Conservation (phyloP, 306 rosid species). For the Cucumis hystrix region DNA sequence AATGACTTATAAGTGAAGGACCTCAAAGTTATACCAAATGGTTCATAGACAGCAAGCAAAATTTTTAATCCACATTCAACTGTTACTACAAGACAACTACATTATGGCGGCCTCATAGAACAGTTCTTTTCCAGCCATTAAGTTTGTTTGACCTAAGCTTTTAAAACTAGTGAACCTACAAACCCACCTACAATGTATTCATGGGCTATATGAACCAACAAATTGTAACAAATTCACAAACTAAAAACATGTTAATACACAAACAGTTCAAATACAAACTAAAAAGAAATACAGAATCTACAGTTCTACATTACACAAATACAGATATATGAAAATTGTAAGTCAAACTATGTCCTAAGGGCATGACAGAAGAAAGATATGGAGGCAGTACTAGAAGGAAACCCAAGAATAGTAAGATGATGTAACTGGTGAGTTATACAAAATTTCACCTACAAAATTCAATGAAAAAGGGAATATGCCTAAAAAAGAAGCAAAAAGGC, state of each 20-base stretch:
- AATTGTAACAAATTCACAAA: too few species aligned
- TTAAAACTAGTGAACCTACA: too few species aligned
- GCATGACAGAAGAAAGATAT: not conserved
- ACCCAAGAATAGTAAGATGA: constrained; percentile 23
- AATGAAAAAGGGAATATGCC: constrained; percentile 8
- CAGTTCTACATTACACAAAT: not conserved
- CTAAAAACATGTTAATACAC: not conserved
- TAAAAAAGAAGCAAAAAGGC: not conserved
- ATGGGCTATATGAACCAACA: too few species aligned
- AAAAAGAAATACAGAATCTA: not conserved
- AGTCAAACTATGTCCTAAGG: not conserved
- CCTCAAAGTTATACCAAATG: too few species aligned
- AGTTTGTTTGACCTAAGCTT: not conserved
- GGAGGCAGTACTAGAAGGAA: not conserved
- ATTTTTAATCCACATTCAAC: too few species aligned
- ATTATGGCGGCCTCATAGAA: not conserved
- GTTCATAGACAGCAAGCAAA: too few species aligned
- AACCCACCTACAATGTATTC: too few species aligned
- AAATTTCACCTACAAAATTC: constrained; percentile 13
- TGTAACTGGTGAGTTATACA: constrained; percentile 22
- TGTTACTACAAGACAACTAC: too few species aligned
- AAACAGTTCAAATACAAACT: not conserved
- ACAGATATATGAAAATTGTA: not conserved
- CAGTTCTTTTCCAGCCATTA: too few species aligned
- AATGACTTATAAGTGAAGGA: too few species aligned